phyloP scores from a whole-genome alignment of 495 filamentous ascomycete genomes.

The Talaromyces thailandensis region DNA sequence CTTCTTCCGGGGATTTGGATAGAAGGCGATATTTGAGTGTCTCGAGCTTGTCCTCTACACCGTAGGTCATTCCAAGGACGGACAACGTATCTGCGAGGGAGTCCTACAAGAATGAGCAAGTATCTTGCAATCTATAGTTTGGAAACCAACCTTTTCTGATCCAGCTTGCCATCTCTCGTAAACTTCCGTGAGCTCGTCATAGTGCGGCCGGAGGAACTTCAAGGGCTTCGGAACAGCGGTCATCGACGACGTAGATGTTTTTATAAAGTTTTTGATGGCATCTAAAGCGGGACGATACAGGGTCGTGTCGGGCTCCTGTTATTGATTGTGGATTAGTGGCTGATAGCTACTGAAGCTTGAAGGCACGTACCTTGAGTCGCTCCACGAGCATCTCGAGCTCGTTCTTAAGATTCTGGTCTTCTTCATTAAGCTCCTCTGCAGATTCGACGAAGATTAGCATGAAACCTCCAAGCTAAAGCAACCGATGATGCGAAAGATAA shows the following conservation, averaged over 20 bases:
- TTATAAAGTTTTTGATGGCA: slow-evolving; percentile 94
- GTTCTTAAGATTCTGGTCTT: slow-evolving; percentile 95
- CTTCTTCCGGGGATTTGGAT: slow-evolving; percentile 60
- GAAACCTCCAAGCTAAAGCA: background rate
- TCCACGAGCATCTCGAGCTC: slow-evolving; percentile 99
- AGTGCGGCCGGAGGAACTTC: slow-evolving; percentile 95
- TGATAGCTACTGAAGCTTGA: background rate
- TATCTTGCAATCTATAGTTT: slow-evolving; percentile 5
- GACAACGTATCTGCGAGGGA: slow-evolving; percentile 92
- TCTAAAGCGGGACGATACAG: slow-evolving; percentile 91
- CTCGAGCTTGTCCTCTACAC: slow-evolving; percentile 90
- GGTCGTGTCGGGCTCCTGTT: slow-evolving; percentile 72
- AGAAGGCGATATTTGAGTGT: slow-evolving; percentile 91
- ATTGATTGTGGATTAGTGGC: slow-evolving; percentile 8
- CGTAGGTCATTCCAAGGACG: slow-evolving; percentile 98
- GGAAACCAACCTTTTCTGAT: slow-evolving; percentile 60
- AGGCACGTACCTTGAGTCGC: slow-evolving; percentile 65
- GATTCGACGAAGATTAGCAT: slow-evolving; percentile 11
- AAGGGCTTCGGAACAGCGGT: slow-evolving; percentile 97
- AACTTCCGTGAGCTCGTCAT: slow-evolving; percentile 70
- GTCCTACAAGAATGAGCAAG: slow-evolving; percentile 32
- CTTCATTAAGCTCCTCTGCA: slow-evolving; percentile 86
- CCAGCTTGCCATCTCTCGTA: slow-evolving; percentile 84
- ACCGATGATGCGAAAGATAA: slow-evolving; percentile 6
- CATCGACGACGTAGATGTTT: slow-evolving; percentile 98